Base-by-base conservation (phyloP, 208 protist genomes). In the Wallacemonas collosoma region DNA sequence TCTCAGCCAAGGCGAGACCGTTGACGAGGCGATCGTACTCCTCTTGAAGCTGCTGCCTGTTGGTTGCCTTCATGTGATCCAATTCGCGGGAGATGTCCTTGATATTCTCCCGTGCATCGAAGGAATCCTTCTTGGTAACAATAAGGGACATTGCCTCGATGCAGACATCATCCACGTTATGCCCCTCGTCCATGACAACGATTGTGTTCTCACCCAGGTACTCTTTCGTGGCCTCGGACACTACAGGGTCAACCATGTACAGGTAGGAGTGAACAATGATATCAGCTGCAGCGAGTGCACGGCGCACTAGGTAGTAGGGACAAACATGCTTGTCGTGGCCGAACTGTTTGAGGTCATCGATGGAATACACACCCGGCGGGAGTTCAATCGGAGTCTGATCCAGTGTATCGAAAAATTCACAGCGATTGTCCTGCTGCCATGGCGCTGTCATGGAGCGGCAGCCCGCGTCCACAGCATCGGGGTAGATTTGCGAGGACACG, bases 151-250 rank as follows among this genome's bases (percentile, higher is more conserved):
- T 94, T 6, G 96, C 91, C 76, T 99, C 98, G 75, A 99, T 99
- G 81, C 98, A 99, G 6, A 99, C 98, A 77, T 99, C 99, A 81
- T 99, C 99, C 51, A 99, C 99, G 80, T 99, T 99, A 85, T 99
- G 99, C 3, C 98, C 99, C 81, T 99, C 98, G 77, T 99, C 98
- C 88, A 99, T 99, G 3, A 99, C 96, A 7, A 99, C 93, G 63
- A 99, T 99, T 9, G 89, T 98, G 69, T 99, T 97, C 58, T 93
- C 94, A 45, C 92, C 86, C 50, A 99, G 78, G 40, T 93, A 89
- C 73, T 91, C 90, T 1, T 95, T 94, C 0, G 99, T 95, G 6
- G 98, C 83, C 15, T 93, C 89, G 3, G 97, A 84, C 51, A 99
- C 98, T 73, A 99, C 98, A 5, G 99, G 98, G 75, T 99, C 98